A percentile compares a stretch with the other conserved stretches of the same genome.
These are phyloP conservation scores for Monosporascus sp. DNA, from an alignment of 2,329 filamentous ascomycete species.

Conservation along the genomic window DNA sequence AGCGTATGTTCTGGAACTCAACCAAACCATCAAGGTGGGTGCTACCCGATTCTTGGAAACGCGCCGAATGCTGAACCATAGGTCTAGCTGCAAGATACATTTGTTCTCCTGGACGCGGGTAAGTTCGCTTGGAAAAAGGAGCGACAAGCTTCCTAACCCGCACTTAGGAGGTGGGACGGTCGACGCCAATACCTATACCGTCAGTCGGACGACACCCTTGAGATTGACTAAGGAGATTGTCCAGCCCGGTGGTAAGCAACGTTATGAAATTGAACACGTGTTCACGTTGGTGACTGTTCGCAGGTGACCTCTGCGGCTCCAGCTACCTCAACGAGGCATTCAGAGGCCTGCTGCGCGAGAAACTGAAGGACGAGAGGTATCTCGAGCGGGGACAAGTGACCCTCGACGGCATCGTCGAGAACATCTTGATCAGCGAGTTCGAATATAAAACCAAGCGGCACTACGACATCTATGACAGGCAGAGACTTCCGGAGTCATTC, in stretches of 20 bases:
- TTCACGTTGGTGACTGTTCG: too few species aligned
- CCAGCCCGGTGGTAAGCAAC: slow-evolving; percentile 8
- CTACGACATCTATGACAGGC: slow-evolving; percentile 8
- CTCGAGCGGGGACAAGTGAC: slow-evolving; percentile 17
- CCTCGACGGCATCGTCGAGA: slow-evolving; percentile 9
- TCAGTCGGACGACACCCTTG: slow-evolving; percentile 17
- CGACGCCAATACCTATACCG: slow-evolving; percentile 21
- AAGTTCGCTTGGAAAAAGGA: neutral
- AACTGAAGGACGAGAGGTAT: slow-evolving; percentile 17
- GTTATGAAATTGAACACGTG: too few species aligned
- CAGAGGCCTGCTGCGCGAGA: slow-evolving; percentile 10
- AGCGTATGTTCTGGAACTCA: slow-evolving; percentile 16
- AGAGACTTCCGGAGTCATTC: neutral
- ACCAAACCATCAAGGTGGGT: slow-evolving; percentile 2
- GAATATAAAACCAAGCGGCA: slow-evolving; percentile 11
- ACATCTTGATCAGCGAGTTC: slow-evolving; percentile 10
- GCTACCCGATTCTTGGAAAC: too few species aligned
- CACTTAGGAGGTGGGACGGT: slow-evolving; percentile 21
- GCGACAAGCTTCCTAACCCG: neutral
- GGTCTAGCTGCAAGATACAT: slow-evolving; percentile 12
- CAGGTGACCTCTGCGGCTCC: slow-evolving; percentile 19
- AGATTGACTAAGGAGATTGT: slow-evolving; percentile 12
- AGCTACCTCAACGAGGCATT: slow-evolving; percentile 26
- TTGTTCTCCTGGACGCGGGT: slow-evolving; percentile 17
- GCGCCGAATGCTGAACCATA: too few species aligned